Base-by-base conservation (phyloP, 1,139 yeast species). In the Hemisphaericaspora xylofermentans region DNA sequence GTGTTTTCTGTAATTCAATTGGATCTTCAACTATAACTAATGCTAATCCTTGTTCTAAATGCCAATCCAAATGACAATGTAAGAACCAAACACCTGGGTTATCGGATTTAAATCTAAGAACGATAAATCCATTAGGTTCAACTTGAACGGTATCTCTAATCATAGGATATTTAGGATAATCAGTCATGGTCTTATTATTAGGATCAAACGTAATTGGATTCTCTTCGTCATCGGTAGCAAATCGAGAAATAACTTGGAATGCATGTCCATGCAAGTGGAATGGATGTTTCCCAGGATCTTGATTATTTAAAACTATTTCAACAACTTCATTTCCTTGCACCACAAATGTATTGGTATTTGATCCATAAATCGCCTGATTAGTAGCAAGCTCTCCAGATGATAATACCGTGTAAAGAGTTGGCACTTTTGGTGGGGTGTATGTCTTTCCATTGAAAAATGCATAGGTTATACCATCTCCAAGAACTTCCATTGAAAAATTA, bases 31-130 rank as follows among this genome's bases (percentile, higher is more conserved):
- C 68, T 30, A 84, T 74, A 2, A 78, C 74, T 44, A 83, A 66
- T n/a, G 89, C 91, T 46, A 88, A 74, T 47, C 96, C 96, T 64
- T 88, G 96, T 55, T 80, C 82, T 70, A 88, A 76, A 68, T 88
- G 96, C 96, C 96, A 88, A 56, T 88, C 96, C 51, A 88, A 82
- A 56, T 88, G 96, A 66, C 96, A 89, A 62, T 88, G 96, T 87
- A 88, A 88, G 56, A 84, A 73, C 95, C 95, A 88, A 32, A 87
- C 88, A 55, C 96, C 96, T 21, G 96, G 96, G 61, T 88, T 87
- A 55, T 84, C 80, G 39, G 95, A 88, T 51, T 68, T 75, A 60
- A 84, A 84, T 56, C 94, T 68, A 36, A 84, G 50, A 3, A 83
- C 88, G 37, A 81, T 57, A 53, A 80, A 76, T 0, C 89, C 86